These are phyloP conservation scores for Trichoderma oligosporum DNA, from an alignment of 2,329 filamentous ascomycete species.

Conservation along the genomic window DNA sequence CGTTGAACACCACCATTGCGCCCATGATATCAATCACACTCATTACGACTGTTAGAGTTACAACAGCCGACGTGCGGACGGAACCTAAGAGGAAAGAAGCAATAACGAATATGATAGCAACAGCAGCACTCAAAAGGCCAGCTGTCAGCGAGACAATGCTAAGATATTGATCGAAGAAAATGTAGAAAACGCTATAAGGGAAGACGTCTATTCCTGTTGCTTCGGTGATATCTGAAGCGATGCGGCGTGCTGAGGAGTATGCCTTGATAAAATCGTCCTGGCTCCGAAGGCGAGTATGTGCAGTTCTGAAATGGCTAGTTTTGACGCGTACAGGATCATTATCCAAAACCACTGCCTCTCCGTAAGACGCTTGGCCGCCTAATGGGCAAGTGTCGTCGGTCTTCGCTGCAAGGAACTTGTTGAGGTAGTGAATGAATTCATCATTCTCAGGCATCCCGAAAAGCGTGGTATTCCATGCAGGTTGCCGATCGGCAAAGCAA, in stretches of 20 bases:
- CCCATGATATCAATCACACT: constrained; percentile 91
- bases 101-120: constrained; percentile 81
- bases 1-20: constrained; percentile 83
- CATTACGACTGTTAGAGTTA: constrained; percentile 88
- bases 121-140: constrained; percentile 73
- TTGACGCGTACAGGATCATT: constrained; percentile 61
- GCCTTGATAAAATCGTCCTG: constrained; percentile 92
- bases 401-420: constrained; percentile 76
- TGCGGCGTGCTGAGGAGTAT: constrained; percentile 83
- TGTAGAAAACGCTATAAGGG: constrained; percentile 96
- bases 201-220: constrained; percentile 79
- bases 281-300: constrained; percentile 79
- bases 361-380: constrained; percentile 83
- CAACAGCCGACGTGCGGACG: constrained; percentile 71
- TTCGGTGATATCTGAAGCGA: constrained; percentile 69
- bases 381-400: constrained; percentile 82
- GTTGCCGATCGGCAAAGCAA: constrained; percentile 75
- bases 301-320: constrained; percentile 87
- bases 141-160: constrained; percentile 77
- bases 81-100: constrained; percentile 81
- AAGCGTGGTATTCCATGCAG: constrained; percentile 85
- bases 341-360: constrained; percentile 77
- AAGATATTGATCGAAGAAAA: constrained; percentile 98
- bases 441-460: constrained; percentile 85
- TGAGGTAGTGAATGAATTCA: constrained; percentile 84